phyloP scores from a whole-genome alignment of 169 alveolate species.

The Eimeria tenella region DNA sequence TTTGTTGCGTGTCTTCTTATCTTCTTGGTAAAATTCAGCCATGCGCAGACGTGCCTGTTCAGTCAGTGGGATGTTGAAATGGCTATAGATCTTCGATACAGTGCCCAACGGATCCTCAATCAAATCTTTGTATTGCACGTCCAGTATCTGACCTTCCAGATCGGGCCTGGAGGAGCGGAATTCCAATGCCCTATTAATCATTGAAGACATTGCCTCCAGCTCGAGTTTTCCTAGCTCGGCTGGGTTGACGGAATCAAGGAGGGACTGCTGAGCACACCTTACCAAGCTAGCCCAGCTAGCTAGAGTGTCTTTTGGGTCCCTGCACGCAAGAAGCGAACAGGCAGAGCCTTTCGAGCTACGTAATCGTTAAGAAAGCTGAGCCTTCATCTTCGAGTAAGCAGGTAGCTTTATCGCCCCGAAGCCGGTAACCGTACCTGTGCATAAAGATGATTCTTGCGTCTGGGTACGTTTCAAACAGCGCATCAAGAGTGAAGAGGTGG shows the following conservation, averaged over 20 bases:
- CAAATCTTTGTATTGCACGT: constrained; percentile 81
- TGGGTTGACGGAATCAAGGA: constrained; percentile 77
- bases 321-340: neutral
- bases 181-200: constrained; percentile 78
- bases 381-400: no score
- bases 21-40: constrained; percentile 67
- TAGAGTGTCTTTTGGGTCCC: constrained; percentile 82
- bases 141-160: constrained; percentile 73
- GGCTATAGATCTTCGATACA: constrained; percentile 76
- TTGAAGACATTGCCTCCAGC: constrained; percentile 78
- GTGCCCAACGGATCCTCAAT: constrained; percentile 77
- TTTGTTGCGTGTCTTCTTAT: constrained; percentile 77
- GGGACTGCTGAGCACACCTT: constrained; percentile 78
- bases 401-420: no score
- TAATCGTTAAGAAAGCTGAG: no score
- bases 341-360: neutral
- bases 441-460: constrained; percentile 79
- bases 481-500: constrained; percentile 82
- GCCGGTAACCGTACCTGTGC: constrained; percentile 71
- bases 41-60: constrained; percentile 58
- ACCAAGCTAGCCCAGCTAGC: constrained; percentile 82
- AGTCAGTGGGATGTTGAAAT: constrained; percentile 77
- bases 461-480: constrained; percentile 80
- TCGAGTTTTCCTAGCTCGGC: constrained; percentile 79
- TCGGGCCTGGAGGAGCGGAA: constrained; percentile 77